These are phyloP conservation scores for Ocimum tenuiflorum DNA, from an alignment of 257 asterid genomes.

Conservation along the genomic window DNA sequence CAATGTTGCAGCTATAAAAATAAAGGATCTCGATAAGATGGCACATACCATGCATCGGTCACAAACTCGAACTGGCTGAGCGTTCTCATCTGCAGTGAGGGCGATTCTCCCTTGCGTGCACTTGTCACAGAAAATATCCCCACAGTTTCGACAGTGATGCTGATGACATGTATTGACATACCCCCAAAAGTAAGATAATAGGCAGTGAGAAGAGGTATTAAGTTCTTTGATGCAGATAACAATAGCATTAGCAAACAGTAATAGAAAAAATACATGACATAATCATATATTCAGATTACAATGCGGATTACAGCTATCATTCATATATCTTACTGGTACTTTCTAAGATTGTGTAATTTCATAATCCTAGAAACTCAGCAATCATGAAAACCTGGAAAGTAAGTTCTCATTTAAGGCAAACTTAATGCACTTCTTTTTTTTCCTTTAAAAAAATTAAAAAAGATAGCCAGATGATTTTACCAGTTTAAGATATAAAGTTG, in stretches of 20 bases:
- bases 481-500: background rate
- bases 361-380: background rate
- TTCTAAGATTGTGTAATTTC: background rate
- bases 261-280: too few species aligned
- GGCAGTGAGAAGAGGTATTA: constrained; percentile 7
- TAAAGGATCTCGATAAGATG: background rate
- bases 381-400: background rate
- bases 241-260: background rate
- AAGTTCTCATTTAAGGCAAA: background rate
- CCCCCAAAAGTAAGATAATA: constrained; percentile 7
- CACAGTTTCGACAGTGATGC: constrained; percentile 94
- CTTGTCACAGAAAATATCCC: constrained; percentile 91
- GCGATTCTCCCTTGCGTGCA: constrained; percentile 93
- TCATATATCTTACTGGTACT: background rate
- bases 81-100: constrained; percentile 69
- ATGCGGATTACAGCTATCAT: background rate
- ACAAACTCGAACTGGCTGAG: constrained; percentile 90
- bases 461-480: background rate
- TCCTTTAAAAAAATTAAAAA: background rate
- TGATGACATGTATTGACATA: constrained; percentile 26
- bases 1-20: background rate
- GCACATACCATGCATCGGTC: constrained; percentile 78
- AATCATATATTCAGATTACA: too few species aligned
- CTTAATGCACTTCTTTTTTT: background rate
- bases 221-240: constrained; percentile 10